These are phyloP conservation scores for Acacia confusa DNA, from an alignment of 306 rosid genomes.

Conservation along the genomic window DNA sequence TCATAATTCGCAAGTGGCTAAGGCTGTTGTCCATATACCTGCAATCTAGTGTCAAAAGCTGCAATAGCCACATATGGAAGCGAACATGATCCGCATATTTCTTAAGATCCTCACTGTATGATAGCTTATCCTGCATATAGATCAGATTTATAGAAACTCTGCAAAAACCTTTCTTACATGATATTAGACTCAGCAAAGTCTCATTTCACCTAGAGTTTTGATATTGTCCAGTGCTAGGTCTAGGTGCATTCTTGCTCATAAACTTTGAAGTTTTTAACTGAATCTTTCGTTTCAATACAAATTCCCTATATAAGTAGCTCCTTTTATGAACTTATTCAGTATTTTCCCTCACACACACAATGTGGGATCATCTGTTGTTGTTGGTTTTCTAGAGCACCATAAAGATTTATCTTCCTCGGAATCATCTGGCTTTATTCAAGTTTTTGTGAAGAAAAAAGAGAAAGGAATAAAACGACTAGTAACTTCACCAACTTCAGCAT, in stretches of 20 bases:
- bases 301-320: background rate
- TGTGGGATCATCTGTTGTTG: background rate
- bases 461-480: background rate
- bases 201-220: background rate
- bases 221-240: background rate
- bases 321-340: background rate
- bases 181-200: background rate
- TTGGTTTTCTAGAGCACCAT: background rate
- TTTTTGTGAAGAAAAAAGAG: background rate
- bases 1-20: background rate
- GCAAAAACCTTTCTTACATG: background rate
- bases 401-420: background rate
- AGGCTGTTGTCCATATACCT: background rate
- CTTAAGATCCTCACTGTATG: background rate
- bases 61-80: slow-evolving; percentile 13
- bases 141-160: background rate
- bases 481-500: background rate
- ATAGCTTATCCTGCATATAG: background rate
- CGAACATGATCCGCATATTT: slow-evolving; percentile 2
- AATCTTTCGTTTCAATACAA: background rate
- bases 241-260: background rate
- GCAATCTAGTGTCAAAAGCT: slow-evolving; percentile 20
- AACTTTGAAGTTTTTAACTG: background rate
- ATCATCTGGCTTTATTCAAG: background rate
- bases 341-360: background rate